phyloP scores from a whole-genome alignment of 1,139 yeast genomes.

The Ogataea hybrid region DNA sequence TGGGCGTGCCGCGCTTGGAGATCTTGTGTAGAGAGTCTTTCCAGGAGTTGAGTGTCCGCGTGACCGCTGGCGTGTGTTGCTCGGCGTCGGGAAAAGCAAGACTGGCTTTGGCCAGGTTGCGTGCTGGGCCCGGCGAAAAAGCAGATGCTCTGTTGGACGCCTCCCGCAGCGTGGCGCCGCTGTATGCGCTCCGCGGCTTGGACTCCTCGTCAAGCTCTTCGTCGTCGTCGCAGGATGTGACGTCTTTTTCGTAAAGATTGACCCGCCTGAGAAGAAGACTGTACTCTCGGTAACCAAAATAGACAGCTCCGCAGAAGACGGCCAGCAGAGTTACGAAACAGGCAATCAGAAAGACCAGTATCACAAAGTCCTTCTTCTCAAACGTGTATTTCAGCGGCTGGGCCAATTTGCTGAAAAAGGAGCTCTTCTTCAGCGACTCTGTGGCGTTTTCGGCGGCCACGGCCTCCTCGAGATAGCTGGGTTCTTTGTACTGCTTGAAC shows the following conservation, averaged over 20 bases:
- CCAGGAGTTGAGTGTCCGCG: slow-evolving; percentile 3
- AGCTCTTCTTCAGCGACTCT: slow-evolving; percentile 9
- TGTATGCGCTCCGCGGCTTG: not conserved
- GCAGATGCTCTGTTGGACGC: not conserved
- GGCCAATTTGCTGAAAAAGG: slow-evolving; percentile 12
- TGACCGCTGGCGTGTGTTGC: not conserved
- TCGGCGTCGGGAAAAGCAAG: not conserved
- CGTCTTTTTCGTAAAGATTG: slow-evolving; percentile 11
- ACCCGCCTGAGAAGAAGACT: slow-evolving; percentile 11
- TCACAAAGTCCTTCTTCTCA: slow-evolving; percentile 17
- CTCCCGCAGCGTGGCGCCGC: not conserved
- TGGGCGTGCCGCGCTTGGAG: slow-evolving; percentile 2
- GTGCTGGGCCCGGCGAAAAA: not conserved
- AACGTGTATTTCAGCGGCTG: slow-evolving; percentile 14
- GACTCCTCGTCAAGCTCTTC: not conserved
- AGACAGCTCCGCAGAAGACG: slow-evolving; percentile 14
- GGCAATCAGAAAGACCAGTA: slow-evolving; percentile 12
- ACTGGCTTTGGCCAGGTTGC: not conserved
- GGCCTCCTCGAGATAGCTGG: slow-evolving; percentile 8
- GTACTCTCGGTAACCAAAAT: slow-evolving; percentile 16
- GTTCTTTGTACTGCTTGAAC: slow-evolving; percentile 13
- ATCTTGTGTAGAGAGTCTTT: slow-evolving; percentile 9
- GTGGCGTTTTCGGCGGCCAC: slow-evolving; percentile 8
- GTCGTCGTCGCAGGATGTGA: slow-evolving; percentile 2
- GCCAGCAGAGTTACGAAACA: slow-evolving; percentile 14